Percentiles rank a stretch among this genome's conserved stretches.
phyloP scores from a whole-genome alignment of 441 rosid species.

The Bruguiera hainesii region DNA sequence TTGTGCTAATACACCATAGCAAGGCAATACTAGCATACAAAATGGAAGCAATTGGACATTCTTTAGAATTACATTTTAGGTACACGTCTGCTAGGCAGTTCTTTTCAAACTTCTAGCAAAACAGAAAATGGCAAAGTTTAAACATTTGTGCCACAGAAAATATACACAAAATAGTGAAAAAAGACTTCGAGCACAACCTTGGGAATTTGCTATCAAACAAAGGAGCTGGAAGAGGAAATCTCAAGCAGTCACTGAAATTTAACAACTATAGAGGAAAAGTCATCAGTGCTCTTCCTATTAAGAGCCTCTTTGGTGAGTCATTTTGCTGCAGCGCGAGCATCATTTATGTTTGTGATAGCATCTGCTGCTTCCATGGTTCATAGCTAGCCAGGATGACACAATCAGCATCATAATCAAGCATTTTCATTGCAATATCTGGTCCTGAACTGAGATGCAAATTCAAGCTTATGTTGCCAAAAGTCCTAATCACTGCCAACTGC shows the following conservation, averaged over 20 bases:
- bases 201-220: slow-evolving; percentile 6
- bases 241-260: slow-evolving; percentile 42
- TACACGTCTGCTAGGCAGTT: too few species aligned
- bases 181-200: not conserved
- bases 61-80: too few species aligned
- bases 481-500: slow-evolving; percentile 86
- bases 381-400: slow-evolving; percentile 79
- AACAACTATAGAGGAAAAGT: slow-evolving; percentile 76
- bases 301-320: slow-evolving; percentile 79
- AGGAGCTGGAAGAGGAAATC: not conserved
- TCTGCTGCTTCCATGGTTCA: slow-evolving; percentile 87
- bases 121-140: not conserved
- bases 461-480: slow-evolving; percentile 84
- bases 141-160: not conserved
- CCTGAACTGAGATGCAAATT: slow-evolving; percentile 86
- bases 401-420: slow-evolving; percentile 53
- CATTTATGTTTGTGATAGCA: slow-evolving; percentile 55
- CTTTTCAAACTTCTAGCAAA: not conserved
- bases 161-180: not conserved
- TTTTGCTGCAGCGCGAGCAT: slow-evolving; percentile 77
- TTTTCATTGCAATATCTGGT: slow-evolving; percentile 56
- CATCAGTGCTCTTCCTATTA: slow-evolving; percentile 64
- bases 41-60: too few species aligned
- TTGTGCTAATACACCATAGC: too few species aligned
- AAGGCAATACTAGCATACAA: too few species aligned